Percentiles rank a stretch among this genome's conserved stretches.
Evolutionary conservation across 2,329 filamentous ascomycete genomes (phyloP).

Genomic region (Myriosclerotinia scirpicola): DNA sequence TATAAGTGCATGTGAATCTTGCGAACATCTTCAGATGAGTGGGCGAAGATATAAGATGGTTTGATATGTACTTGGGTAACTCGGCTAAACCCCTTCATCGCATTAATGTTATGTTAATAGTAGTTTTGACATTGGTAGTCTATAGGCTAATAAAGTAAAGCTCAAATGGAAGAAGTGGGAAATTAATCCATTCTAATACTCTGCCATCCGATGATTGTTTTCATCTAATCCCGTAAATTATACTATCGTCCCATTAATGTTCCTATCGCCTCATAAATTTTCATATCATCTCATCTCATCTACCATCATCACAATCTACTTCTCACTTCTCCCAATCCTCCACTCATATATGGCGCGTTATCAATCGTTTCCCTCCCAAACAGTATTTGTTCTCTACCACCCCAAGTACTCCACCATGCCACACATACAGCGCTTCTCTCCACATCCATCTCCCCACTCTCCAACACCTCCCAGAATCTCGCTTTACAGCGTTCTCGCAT

Average conservation of each 20-base stretch:
- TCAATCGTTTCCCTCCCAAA: constrained; percentile 27
- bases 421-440: constrained; percentile 65
- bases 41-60: neutral
- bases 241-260: neutral
- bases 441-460: constrained; percentile 68
- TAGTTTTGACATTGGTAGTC: neutral
- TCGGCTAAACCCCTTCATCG: constrained; percentile 3
- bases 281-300: neutral
- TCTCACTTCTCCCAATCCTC: constrained; percentile 31
- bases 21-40: neutral
- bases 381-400: constrained; percentile 39
- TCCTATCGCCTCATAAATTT: neutral
- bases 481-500: constrained; percentile 59
- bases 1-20: too few species aligned
- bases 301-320: constrained; percentile 34
- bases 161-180: neutral
- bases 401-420: constrained; percentile 64
- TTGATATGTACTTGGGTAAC: neutral
- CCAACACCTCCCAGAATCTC: constrained; percentile 65
- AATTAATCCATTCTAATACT: neutral
- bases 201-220: neutral
- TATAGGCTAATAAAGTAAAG: neutral
- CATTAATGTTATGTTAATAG: neutral
- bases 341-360: constrained; percentile 38
- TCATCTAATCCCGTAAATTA: neutral